These are phyloP conservation scores for Epicoccum sorghinum DNA, from an alignment of 2,329 filamentous ascomycete species.

Conservation along the genomic window DNA sequence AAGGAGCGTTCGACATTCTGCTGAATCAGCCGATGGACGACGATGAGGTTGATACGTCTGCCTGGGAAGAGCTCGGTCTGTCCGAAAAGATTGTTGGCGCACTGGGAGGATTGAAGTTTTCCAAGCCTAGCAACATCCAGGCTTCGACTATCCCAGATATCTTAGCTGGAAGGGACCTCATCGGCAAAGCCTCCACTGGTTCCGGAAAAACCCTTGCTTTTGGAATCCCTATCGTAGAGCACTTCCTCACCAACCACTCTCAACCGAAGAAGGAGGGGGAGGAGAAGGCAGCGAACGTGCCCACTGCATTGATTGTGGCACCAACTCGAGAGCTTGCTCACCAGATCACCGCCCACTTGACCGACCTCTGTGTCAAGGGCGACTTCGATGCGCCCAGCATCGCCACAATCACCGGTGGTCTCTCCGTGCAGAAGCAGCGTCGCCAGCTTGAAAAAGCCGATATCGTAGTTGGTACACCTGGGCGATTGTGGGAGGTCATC, in stretches of 20 bases:
- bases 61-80: conserved; percentile 77
- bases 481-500: conserved; percentile 92
- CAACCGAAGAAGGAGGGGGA: conserved; percentile 40
- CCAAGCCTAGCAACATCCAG: conserved; percentile 83
- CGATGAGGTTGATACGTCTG: conserved; percentile 73
- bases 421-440: conserved; percentile 95
- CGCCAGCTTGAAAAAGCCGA: conserved; percentile 83
- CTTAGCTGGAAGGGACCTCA: conserved; percentile 82
- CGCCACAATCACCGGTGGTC: conserved; percentile 88
- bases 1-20: conserved; percentile 61
- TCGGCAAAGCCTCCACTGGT: conserved; percentile 94
- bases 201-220: conserved; percentile 97
- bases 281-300: conserved; percentile 45
- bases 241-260: conserved; percentile 65
- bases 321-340: conserved; percentile 94
- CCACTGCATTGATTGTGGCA: conserved; percentile 76
- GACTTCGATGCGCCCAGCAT: conserved; percentile 67
- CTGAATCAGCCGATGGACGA: conserved; percentile 59
- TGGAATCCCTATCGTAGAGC: conserved; percentile 88
- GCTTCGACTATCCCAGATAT: conserved; percentile 79
- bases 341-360: conserved; percentile 85
- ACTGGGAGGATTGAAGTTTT: conserved; percentile 79
- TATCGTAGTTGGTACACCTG: conserved; percentile 91
- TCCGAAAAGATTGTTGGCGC: conserved; percentile 74
- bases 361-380: conserved; percentile 70